A percentile compares a stretch with the other conserved stretches of the same genome.
Evolutionary conservation across 192 early-diverging fungal species (phyloP).

Genomic region (Haplosporangium gracile): DNA sequence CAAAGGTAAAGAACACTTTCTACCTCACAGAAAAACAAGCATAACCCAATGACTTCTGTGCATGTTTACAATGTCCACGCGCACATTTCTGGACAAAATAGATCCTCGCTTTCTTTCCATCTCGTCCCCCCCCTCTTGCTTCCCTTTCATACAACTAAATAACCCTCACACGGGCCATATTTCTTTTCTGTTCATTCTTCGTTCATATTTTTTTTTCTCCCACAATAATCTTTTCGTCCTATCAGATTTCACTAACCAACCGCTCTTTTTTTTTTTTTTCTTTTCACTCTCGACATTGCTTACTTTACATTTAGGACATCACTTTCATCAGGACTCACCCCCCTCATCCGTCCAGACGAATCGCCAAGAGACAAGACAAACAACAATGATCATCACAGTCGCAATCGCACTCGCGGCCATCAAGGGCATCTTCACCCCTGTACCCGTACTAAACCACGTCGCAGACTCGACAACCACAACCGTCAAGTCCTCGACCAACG

Average conservation of each 20-base stretch:
- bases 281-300: neutral
- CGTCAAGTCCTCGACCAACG: neutral
- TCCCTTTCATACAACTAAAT: neutral
- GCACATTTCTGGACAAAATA: neutral
- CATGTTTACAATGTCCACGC: neutral
- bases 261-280: too few relatives aligned
- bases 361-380: neutral
- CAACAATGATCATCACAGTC: constrained; percentile 52
- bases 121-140: neutral
- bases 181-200: neutral
- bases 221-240: too few relatives aligned
- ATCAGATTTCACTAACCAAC: too few relatives aligned
- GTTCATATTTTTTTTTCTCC: neutral
- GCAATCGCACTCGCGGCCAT: constrained; percentile 38
- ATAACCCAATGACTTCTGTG: too few relatives aligned
- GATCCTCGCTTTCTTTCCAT: neutral
- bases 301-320: neutral
- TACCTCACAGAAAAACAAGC: too few relatives aligned
- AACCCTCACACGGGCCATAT: neutral
- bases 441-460: neutral
- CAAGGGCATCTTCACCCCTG: constrained; percentile 28
- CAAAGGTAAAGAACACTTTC: too few relatives aligned
- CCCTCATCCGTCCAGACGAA: too few relatives aligned
- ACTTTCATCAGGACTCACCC: too few relatives aligned
- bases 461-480: neutral